Percentiles rank a stretch among this genome's conserved stretches.
Evolutionary conservation across 306 rosid species (phyloP).

Genomic region (Citrullus amarus): DNA sequence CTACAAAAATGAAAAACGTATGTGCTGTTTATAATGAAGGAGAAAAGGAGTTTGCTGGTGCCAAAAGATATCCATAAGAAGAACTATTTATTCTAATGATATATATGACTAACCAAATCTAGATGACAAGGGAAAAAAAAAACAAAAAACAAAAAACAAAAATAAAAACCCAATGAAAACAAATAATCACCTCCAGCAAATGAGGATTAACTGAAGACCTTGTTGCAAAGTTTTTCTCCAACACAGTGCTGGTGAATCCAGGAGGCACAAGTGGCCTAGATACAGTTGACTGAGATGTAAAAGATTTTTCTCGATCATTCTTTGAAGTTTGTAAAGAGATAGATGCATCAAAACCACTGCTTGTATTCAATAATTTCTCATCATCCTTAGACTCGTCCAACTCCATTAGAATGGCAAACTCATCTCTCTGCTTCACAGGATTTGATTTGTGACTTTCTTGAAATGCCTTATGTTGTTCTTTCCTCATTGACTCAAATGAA

Average conservation of each 20-base stretch:
- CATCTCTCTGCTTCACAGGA: conserved; percentile 39
- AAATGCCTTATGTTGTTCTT: conserved; percentile 73
- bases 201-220: conserved; percentile 31
- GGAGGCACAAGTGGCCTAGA: conserved; percentile 96
- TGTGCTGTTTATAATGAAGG: conserved; percentile 5
- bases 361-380: conserved; percentile 27
- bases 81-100: background rate
- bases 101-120: background rate
- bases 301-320: conserved; percentile 45
- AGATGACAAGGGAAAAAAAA: background rate
- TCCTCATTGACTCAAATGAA: conserved; percentile 86
- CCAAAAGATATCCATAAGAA: background rate
- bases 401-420: conserved; percentile 43
- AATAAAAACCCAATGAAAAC: background rate
- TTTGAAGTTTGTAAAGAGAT: conserved; percentile 22
- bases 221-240: conserved; percentile 41
- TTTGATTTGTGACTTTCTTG: conserved; percentile 56
- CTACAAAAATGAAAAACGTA: conserved; percentile 34
- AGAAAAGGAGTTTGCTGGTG: background rate
- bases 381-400: conserved; percentile 38
- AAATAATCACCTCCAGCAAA: conserved; percentile 45
- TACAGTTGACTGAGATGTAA: conserved; percentile 40
- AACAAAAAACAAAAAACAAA: background rate
- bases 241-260: conserved; percentile 51
- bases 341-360: conserved; percentile 38